A percentile compares a stretch with the other conserved stretches of the same genome.
Conservation (phyloP, 495 filamentous ascomycete genomes). For the Aspergillus affinis region DNA sequence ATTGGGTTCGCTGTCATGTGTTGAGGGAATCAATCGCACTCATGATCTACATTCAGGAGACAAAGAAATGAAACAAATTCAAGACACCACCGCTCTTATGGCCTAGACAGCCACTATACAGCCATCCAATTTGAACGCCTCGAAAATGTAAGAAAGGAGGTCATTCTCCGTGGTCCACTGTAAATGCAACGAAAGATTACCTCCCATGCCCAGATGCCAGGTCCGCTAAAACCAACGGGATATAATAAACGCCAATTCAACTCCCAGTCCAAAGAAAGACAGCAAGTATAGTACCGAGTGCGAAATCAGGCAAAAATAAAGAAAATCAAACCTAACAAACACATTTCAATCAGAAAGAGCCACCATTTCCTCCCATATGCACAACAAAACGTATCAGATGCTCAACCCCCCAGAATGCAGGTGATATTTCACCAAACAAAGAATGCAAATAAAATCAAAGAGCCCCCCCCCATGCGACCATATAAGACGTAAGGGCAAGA, state of each 20-base stretch:
- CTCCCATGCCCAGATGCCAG: slow-evolving; percentile 12
- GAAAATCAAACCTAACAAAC: slow-evolving; percentile 2
- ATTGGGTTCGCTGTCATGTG: neutral
- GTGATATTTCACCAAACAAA: slow-evolving; percentile 2
- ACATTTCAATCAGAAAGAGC: slow-evolving; percentile 12
- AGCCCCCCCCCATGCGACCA: slow-evolving; percentile 16
- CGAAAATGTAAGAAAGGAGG: slow-evolving; percentile 9
- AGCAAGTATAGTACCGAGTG: neutral
- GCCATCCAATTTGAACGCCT: slow-evolving; percentile 4
- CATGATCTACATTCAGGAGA: neutral
- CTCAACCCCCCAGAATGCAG: slow-evolving; percentile 7
- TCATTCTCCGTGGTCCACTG: slow-evolving; percentile 19
- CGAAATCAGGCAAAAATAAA: slow-evolving; percentile 1
- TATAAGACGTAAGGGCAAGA: neutral
- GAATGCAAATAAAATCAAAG: slow-evolving; percentile 9
- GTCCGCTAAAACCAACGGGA: slow-evolving; percentile 1
- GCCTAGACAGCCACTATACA: slow-evolving; percentile 6
- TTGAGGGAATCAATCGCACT: neutral
- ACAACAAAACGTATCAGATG: slow-evolving; percentile 7
- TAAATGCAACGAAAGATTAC: slow-evolving; percentile 23
- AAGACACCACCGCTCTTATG: neutral
- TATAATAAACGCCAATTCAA: slow-evolving; percentile 11
- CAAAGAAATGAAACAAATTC: neutral
- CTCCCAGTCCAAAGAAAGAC: slow-evolving; percentile 4
- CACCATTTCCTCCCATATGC: slow-evolving; percentile 13